Percentiles rank a stretch among this genome's conserved stretches.
phyloP scores from a whole-genome alignment of 257 asterid genomes.

The Linaria vulgaris region DNA sequence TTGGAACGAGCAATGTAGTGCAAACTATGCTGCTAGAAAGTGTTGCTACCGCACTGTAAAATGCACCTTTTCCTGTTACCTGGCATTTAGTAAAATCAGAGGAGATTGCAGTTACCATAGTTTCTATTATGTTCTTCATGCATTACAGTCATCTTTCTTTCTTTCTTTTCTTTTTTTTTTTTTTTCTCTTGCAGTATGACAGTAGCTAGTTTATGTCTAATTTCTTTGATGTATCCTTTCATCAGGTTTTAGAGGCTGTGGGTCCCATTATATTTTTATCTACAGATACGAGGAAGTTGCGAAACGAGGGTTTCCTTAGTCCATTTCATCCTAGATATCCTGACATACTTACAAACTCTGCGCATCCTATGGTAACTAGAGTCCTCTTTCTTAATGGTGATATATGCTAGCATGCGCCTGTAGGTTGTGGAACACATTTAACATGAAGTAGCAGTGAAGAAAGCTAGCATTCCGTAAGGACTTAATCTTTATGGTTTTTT shows the following conservation, averaged over 20 bases:
- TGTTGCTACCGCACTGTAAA: background rate
- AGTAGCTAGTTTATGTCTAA: conserved; percentile 20
- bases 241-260: conserved; percentile 95
- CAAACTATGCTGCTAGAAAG: conserved; percentile 11
- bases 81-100: background rate
- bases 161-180: background rate
- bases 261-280: conserved; percentile 94
- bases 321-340: conserved; percentile 99
- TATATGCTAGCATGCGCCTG: conserved; percentile 3
- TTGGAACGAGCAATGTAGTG: conserved; percentile 10
- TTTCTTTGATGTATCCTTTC: conserved; percentile 26
- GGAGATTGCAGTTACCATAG: background rate
- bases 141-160: background rate
- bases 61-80: background rate
- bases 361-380: conserved; percentile 89
- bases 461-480: conserved; percentile 14
- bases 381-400: conserved; percentile 24
- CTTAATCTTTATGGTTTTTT: conserved; percentile 22
- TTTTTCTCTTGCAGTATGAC: background rate
- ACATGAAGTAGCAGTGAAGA: conserved; percentile 15
- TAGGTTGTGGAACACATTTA: conserved; percentile 20
- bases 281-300: conserved; percentile 91
- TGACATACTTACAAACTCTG: conserved; percentile 97
- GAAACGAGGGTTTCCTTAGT: conserved; percentile 96
- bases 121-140: background rate